phyloP scores from a whole-genome alignment of 2,329 filamentous ascomycete genomes.

The Penicillium sp. region DNA sequence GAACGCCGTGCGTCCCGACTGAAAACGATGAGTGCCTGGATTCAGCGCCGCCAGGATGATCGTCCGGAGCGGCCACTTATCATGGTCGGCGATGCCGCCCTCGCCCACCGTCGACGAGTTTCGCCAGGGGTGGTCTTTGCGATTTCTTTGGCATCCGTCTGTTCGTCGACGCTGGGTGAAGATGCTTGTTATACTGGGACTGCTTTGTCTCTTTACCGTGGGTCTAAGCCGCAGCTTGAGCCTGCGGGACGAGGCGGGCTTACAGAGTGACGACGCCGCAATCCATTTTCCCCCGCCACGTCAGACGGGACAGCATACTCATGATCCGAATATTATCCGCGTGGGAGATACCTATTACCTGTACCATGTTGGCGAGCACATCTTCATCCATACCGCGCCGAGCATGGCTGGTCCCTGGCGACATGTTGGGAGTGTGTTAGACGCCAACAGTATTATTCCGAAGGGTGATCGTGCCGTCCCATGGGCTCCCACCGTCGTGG shows the following conservation, averaged over 20 bases:
- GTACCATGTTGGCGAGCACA: conserved; percentile 37
- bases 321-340: conserved; percentile 37
- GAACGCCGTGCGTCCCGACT: conserved; percentile 23
- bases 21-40: conserved; percentile 27
- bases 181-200: conserved; percentile 23
- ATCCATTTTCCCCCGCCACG: conserved; percentile 23
- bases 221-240: conserved; percentile 17
- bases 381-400: conserved; percentile 33
- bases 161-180: conserved; percentile 27
- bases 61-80: conserved; percentile 26
- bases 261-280: conserved; percentile 10
- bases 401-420: conserved; percentile 36
- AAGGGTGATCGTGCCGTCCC: conserved; percentile 37
- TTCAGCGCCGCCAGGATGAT: conserved; percentile 23
- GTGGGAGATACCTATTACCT: conserved; percentile 32
- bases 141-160: conserved; percentile 17
- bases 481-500: conserved; percentile 63
- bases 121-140: conserved; percentile 19
- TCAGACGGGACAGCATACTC: conserved; percentile 30
- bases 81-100: conserved; percentile 23
- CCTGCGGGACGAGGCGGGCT: conserved; percentile 7
- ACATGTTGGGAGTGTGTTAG: conserved; percentile 32
- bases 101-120: conserved; percentile 14
- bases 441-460: conserved; percentile 34
- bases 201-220: conserved; percentile 23